Base-by-base conservation (phyloP, 176 grass and related monocot species). In the Calamus simplicifolius region DNA sequence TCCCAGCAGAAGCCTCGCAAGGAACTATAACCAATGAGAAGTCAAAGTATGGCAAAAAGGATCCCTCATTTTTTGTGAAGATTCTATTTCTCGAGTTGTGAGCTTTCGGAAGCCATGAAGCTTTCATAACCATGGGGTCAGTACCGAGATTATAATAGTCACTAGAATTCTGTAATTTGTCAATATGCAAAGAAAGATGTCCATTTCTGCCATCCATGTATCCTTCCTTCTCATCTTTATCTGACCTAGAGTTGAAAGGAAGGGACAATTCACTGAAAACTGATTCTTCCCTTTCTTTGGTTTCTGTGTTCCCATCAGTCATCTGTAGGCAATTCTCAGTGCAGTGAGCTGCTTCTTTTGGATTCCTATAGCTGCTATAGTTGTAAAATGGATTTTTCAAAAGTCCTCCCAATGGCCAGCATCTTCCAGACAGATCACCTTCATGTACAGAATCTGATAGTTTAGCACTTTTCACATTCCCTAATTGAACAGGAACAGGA, bases 11-110 rank as follows among this genome's bases (percentile, higher is more conserved):
- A 74, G 64, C 76, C 53, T 82, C 75, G 80, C 72, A 82, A 66
- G 84, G 84, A 88, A 87, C 76, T 75, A 56, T 71, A 27, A 97
- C 81, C 31, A 72, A 78, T 54, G 85, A 83, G 8, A 97, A 97
- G 75, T 88, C 62, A 66, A 91, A 97, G 73, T 61, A 77, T 56
- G 59, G 56, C 61, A 38, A 63, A 17, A 55, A 27, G 69, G 80
- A 57, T 64, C 73, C 59, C 21, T 5, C 67, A 27, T 73, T 84
- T 50, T 68, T 86, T 55, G 12, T 55, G 50, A 4, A 62, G 13
- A 12, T 76, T 67, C 16, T 72, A 63, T 91, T 69, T 43, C 52
- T 60, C 60, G 58, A 62, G 26, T 53, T 69, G 4, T 65, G 68
- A 62, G 52, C 80, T 48, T 55, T 35, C 53, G 63, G 5, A 29